These are phyloP conservation scores for Linderniella brevidens DNA, from an alignment of 257 asterid species.

Conservation along the genomic window DNA sequence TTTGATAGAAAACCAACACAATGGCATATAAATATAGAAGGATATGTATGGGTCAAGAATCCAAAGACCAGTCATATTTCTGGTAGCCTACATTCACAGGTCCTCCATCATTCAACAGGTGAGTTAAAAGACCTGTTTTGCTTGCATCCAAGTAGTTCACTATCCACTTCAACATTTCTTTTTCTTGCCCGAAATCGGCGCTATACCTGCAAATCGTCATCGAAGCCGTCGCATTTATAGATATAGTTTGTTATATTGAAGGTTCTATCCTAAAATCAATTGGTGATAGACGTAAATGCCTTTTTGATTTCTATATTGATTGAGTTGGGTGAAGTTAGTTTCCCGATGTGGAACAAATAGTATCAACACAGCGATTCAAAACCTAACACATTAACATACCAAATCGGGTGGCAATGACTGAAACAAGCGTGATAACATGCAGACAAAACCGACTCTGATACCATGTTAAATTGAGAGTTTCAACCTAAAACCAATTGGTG, in stretches of 20 bases:
- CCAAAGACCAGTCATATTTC: conserved; percentile 62
- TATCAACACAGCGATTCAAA: no score
- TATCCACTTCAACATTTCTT: conserved; percentile 51
- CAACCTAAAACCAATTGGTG: no score
- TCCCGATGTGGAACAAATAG: no score
- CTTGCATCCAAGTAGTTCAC: conserved; percentile 58
- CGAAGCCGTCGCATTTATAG: neutral
- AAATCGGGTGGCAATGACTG: no score
- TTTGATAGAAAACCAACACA: neutral
- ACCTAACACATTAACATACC: no score
- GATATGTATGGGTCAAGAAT: conserved; percentile 21
- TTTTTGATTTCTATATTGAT: no score
- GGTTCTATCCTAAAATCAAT: neutral
- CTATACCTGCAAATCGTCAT: conserved; percentile 43
- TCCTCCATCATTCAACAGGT: conserved; percentile 58
- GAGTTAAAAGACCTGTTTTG: conserved; percentile 78
- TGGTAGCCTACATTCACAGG: conserved; percentile 44
- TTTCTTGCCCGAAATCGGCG: conserved; percentile 78
- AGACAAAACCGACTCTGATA: no score
- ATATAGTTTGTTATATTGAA: neutral
- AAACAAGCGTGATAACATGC: neutral
- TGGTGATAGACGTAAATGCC: no score
- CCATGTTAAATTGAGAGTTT: no score
- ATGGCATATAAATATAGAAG: neutral
- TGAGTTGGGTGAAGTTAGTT: no score